Evolutionary conservation across 306 rosid genomes (phyloP).

Genomic region (Rosa chinensis): DNA sequence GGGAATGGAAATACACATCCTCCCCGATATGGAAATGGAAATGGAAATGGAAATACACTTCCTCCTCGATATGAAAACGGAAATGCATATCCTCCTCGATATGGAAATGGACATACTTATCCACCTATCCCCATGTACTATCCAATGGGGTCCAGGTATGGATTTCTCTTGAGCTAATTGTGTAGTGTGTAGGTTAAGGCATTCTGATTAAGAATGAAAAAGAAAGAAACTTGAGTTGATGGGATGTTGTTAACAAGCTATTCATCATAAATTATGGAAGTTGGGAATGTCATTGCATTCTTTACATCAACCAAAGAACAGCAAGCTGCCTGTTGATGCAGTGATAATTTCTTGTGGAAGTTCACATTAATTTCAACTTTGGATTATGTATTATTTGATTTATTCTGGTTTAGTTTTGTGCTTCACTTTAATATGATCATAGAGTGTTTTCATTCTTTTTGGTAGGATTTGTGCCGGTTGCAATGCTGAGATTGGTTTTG

Average conservation of each 20-base stretch:
- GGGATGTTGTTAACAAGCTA: constrained; percentile 1
- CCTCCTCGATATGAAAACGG: constrained; percentile 70
- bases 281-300: constrained; percentile 1
- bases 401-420: not conserved
- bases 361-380: not conserved
- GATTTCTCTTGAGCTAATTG: constrained; percentile 9
- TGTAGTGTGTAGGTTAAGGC: not conserved
- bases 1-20: constrained; percentile 35
- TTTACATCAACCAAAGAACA: constrained; percentile 2
- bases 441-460: not conserved
- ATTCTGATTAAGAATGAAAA: not conserved
- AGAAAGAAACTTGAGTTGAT: constrained; percentile 5
- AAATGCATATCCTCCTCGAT: constrained; percentile 27
- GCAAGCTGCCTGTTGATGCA: constrained; percentile 7
- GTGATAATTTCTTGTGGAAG: not conserved
- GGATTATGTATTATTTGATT: not conserved
- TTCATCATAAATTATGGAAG: not conserved
- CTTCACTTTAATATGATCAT: not conserved
- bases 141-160: constrained; percentile 72
- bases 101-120: constrained; percentile 37
- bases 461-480: constrained; percentile 85
- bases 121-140: constrained; percentile 47
- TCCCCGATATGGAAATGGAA: constrained; percentile 24
- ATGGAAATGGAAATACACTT: not conserved
- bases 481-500: constrained; percentile 73